These are phyloP conservation scores for Fusarium sp. DNA, from an alignment of 2,329 filamentous ascomycete genomes.

Conservation along the genomic window DNA sequence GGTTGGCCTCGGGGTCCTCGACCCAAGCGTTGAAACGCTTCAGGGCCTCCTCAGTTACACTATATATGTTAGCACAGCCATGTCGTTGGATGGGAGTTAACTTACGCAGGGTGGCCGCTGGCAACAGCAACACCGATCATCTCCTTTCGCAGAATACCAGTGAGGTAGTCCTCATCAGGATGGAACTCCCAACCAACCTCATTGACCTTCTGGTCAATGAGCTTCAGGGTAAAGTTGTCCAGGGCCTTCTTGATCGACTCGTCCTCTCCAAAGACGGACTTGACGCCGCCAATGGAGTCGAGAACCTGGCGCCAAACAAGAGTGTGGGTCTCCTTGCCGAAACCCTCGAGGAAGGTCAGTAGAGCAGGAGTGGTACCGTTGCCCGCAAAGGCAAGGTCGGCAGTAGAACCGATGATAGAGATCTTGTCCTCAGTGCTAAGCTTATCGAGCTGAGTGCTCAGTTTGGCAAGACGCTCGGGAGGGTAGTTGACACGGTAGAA, in stretches of 20 bases:
- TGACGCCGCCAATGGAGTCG: slow-evolving; percentile 79
- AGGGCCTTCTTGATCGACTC: slow-evolving; percentile 78
- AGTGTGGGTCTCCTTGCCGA: slow-evolving; percentile 83
- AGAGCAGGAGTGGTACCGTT: slow-evolving; percentile 85
- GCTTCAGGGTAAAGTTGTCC: slow-evolving; percentile 81
- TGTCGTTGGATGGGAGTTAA: slow-evolving; percentile 22
- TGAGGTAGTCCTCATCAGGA: slow-evolving; percentile 84
- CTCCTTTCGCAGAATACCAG: slow-evolving; percentile 83
- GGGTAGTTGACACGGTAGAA: slow-evolving; percentile 96
- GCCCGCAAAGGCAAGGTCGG: slow-evolving; percentile 88
- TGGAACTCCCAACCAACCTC: slow-evolving; percentile 88
- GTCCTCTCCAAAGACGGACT: slow-evolving; percentile 86
- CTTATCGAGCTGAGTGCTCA: slow-evolving; percentile 80
- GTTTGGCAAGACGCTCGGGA: slow-evolving; percentile 81
- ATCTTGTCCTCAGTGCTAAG: slow-evolving; percentile 92
- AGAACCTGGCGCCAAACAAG: slow-evolving; percentile 91
- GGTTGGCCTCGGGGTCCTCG: slow-evolving; percentile 72
- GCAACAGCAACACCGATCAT: slow-evolving; percentile 81
- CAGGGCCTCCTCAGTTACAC: slow-evolving; percentile 78
- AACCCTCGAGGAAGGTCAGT: slow-evolving; percentile 86
- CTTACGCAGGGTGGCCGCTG: slow-evolving; percentile 80
- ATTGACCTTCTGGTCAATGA: slow-evolving; percentile 80
- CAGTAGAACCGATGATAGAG: slow-evolving; percentile 88
- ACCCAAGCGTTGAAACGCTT: slow-evolving; percentile 85
- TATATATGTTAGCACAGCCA: slow-evolving; percentile 52